Conservation (phyloP, 2,329 filamentous ascomycete genomes). For the Biscogniauxia marginata region DNA sequence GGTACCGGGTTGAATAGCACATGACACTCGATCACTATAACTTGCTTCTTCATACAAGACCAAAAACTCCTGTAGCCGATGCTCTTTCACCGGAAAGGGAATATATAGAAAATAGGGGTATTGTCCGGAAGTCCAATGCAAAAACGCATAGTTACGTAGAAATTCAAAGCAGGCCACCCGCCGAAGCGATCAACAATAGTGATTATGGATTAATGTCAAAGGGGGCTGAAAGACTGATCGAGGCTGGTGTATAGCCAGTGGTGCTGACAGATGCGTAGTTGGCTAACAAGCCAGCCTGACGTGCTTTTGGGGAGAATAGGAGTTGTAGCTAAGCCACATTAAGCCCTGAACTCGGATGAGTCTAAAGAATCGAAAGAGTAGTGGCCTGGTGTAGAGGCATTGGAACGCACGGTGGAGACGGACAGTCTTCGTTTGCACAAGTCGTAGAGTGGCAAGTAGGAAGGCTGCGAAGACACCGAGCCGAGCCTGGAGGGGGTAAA, state of each 20-base stretch:
- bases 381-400: background rate
- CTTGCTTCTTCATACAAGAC: background rate
- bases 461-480: background rate
- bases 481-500: conserved; percentile 1
- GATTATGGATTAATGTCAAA: background rate
- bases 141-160: background rate
- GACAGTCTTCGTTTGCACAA: background rate
- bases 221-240: no score
- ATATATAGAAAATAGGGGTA: background rate
- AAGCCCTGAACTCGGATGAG: background rate
- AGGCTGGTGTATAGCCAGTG: background rate
- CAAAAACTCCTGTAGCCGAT: background rate
- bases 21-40: background rate
- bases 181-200: background rate
- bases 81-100: background rate
- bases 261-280: background rate
- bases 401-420: background rate
- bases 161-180: background rate
- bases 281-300: background rate
- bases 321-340: background rate
- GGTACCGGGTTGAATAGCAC: background rate
- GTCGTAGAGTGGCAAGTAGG: background rate
- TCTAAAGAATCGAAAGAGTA: background rate
- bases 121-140: background rate
- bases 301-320: background rate